A percentile compares a stretch with the other conserved stretches of the same genome.
phyloP scores from a whole-genome alignment of 176 grass and related monocot species.

The Saccharum officinarum region DNA sequence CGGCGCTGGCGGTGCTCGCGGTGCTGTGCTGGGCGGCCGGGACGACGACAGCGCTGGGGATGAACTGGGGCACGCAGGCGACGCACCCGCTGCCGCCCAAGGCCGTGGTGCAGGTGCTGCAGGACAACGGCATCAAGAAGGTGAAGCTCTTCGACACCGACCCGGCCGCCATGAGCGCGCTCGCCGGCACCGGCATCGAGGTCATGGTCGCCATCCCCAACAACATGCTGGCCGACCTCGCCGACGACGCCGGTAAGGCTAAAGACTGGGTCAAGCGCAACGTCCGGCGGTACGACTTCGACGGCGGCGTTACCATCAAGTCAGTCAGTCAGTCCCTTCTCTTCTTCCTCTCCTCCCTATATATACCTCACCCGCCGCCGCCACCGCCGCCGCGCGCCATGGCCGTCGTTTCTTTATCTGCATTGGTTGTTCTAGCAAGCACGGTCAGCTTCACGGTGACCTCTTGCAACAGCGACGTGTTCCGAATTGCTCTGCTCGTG shows the following conservation, averaged over 20 bases:
- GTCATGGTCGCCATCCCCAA: constrained; percentile 67
- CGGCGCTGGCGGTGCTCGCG: not conserved
- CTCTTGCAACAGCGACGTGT: not conserved
- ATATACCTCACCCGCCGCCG: not conserved
- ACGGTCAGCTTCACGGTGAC: not conserved
- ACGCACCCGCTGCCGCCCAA: constrained; percentile 56
- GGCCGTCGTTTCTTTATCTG: not conserved
- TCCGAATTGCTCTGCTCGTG: not conserved
- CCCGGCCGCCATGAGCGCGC: constrained; percentile 47
- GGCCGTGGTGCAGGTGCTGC: constrained; percentile 53
- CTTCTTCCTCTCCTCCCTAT: not conserved
- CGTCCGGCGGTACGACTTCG: constrained; percentile 48
- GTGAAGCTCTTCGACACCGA: constrained; percentile 79
- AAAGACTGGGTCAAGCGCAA: constrained; percentile 56
- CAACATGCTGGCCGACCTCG: constrained; percentile 41
- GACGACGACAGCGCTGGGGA: constrained; percentile 39
- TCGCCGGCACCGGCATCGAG: constrained; percentile 59
- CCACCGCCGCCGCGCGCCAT: not conserved
- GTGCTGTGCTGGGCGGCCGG: not conserved
- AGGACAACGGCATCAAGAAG: constrained; percentile 60
- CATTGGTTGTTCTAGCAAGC: not conserved
- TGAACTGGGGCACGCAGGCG: constrained; percentile 76
- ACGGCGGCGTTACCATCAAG: constrained; percentile 67
- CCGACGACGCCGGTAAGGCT: constrained; percentile 28
- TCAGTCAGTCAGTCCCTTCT: not conserved